Evolutionary conservation across 176 grass and related monocot genomes (phyloP).

Genomic region (Hyparrhenia diplandra): DNA sequence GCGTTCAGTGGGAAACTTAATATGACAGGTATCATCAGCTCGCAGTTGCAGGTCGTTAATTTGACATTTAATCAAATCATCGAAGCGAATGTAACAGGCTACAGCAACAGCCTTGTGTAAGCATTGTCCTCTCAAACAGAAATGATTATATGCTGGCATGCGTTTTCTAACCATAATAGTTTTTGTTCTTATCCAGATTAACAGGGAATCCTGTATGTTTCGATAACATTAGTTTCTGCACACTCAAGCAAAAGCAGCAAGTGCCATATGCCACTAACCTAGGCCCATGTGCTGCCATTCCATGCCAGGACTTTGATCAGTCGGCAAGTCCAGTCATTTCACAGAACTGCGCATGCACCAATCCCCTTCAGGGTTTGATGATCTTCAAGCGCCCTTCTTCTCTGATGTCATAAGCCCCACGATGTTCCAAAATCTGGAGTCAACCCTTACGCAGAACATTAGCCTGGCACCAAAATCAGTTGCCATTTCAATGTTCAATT

Average conservation of each 20-base stretch:
- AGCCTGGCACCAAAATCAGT: constrained; percentile 34
- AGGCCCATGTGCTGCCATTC: constrained; percentile 25
- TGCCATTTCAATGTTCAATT: constrained; percentile 38
- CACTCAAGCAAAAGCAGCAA: constrained; percentile 9
- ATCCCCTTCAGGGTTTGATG: constrained; percentile 47
- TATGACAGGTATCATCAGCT: constrained; percentile 31
- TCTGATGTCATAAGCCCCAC: constrained; percentile 29
- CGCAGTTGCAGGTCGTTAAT: constrained; percentile 44
- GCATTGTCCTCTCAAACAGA: neutral
- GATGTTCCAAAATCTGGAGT: constrained; percentile 30
- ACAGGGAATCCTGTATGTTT: constrained; percentile 39
- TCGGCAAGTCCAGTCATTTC: constrained; percentile 29
- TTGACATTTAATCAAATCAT: constrained; percentile 51
- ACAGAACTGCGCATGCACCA: constrained; percentile 44
- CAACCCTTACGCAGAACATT: constrained; percentile 19
- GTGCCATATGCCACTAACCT: constrained; percentile 36
- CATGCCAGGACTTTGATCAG: constrained; percentile 39
- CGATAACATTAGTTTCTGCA: constrained; percentile 11
- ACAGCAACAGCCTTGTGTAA: constrained; percentile 53
- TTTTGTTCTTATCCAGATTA: constrained; percentile 41
- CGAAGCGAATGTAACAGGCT: neutral
- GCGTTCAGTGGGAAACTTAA: constrained; percentile 29
- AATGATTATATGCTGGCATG: neutral
- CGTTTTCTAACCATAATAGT: neutral
- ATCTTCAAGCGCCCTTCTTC: constrained; percentile 39